Conservation (phyloP, 2,329 filamentous ascomycete genomes). For the Colletotrichum plurivorum region DNA sequence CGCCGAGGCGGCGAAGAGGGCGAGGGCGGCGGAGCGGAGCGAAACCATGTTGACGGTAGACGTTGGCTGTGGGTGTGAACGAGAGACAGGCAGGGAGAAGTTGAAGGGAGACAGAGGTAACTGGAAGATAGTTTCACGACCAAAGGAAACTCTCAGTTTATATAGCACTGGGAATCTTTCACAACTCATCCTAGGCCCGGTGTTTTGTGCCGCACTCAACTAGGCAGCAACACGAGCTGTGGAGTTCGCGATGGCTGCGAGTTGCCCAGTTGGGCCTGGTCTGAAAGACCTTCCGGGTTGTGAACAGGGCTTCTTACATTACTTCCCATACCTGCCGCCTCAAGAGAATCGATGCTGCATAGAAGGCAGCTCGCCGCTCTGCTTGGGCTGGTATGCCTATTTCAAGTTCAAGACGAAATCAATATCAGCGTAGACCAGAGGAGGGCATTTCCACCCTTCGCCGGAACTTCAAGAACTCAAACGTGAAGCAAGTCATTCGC, state of each 20-base stretch:
- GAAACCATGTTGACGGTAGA: conserved; percentile 4
- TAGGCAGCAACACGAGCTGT: conserved; percentile 12
- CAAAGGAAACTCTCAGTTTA: background rate
- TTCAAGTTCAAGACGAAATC: too few species aligned
- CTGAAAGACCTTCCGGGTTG: background rate
- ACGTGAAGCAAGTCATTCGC: too few species aligned
- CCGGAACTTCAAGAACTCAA: too few species aligned
- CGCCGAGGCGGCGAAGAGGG: conserved; percentile 4
- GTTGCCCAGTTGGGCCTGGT: background rate
- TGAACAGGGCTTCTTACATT: background rate
- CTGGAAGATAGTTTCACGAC: background rate
- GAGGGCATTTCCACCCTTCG: too few species aligned
- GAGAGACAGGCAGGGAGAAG: too few species aligned
- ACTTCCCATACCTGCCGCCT: background rate
- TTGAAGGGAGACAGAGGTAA: background rate
- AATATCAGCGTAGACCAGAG: too few species aligned
- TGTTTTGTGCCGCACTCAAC: background rate
- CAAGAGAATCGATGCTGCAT: background rate
- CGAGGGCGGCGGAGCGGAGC: conserved; percentile 4
- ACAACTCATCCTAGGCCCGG: too few species aligned
- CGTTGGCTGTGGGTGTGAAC: background rate
- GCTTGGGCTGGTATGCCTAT: too few species aligned
- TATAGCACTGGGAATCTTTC: background rate
- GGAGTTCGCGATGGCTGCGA: background rate
- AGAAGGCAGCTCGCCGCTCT: background rate